Base-by-base conservation (phyloP, 2,329 filamentous ascomycete species). In the Leptographium wingfieldii region DNA sequence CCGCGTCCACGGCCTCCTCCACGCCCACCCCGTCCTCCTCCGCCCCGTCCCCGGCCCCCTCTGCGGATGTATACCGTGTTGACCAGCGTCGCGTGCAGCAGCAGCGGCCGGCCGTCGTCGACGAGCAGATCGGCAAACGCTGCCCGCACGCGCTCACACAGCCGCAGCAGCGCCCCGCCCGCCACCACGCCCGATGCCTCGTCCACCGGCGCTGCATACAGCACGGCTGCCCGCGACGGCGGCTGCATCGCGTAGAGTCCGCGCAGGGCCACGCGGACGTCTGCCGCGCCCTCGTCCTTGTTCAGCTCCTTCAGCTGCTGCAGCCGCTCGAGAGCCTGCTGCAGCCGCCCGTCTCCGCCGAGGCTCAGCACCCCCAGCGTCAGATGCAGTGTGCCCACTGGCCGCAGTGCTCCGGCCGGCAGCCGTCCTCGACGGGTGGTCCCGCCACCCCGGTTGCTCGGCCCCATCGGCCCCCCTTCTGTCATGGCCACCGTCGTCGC, bases 291-390 rank as follows among this genome's bases (percentile, higher is more conserved):
- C 11, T 27, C 33, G 33, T 57, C 58, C n/a, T 63, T 60, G 35
- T 58, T 40, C 54, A 22, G 22, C 22, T 62, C 67, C 7, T 68
- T 67, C 7, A 80, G 69, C 3, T 77, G 68, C 22, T 74, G 66
- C 27, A 80, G 68, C 49, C 78, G 62, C 46, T 69, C 70, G 16
- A 73, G 67, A 1, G 79, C 79, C 48, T 66, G 70, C 3, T 73
- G 72, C 7, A 81, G 64, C 5, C 70, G 68, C 12, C 5, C 38
- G 57, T 79, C 76, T 14, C n/a, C 22, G 3, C 76, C 72, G 11
- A 96, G 79, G 64, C 81, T 86, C 87, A 96, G 92, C 1, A 95
- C 88, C 0, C 91, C 92, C 0, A 96, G 77, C 0, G 92, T 96
- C 3, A 95, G 75, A 72, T 97, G 92, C 55, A 96, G 72, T 1